Base-by-base conservation (phyloP, 176 grass and related monocot genomes). In the Avena insularis region DNA sequence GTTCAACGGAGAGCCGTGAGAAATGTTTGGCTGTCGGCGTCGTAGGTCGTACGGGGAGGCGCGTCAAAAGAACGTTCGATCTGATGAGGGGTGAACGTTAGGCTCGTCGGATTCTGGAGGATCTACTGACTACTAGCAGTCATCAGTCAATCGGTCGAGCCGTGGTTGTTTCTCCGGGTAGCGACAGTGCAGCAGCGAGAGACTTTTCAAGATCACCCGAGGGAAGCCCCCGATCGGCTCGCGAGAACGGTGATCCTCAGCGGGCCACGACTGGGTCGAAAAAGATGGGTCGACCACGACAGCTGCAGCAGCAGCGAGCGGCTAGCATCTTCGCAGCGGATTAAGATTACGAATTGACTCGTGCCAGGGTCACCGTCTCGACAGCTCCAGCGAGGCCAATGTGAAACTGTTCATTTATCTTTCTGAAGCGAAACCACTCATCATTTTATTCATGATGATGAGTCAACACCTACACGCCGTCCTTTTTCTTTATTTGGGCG, bases 31-130 rank as follows among this genome's bases (percentile, higher is more conserved):
- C 12, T 59, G 88, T 68, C 83, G 70, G 40, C 60, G 88, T 59
- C 83, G 70, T 43, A 86, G 50, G 88, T 59, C 83, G 70, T 43
- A 86, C 77, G 58, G 58, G 43, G 63, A 51, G 14, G 31, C 58
- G 40, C 46, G 9, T 2, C 55, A 17, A 14, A 36, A 17, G 6
- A 36, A 38, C 23, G 78, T 35, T 12, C 13, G 25, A 21, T 21
- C 8, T 6, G 3, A 9, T 15, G 3, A 83, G 1, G 65, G 9
- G 11, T 12, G 49, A 50, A 15, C 15, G 31, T 29, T 3, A 12
- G 17, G 70, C 76, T 27, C 36, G 36, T 71, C 36, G 33, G 54
- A 45, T 80, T 11, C 82, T 45, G 15, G 71, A 47, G 19, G 69
- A 21, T 8, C 12, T 6, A 47, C 33, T 35, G 33, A 33, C 33